Evolutionary conservation across 2,329 filamentous ascomycete species (phyloP).

Genomic region (Talaromyces piceae): DNA sequence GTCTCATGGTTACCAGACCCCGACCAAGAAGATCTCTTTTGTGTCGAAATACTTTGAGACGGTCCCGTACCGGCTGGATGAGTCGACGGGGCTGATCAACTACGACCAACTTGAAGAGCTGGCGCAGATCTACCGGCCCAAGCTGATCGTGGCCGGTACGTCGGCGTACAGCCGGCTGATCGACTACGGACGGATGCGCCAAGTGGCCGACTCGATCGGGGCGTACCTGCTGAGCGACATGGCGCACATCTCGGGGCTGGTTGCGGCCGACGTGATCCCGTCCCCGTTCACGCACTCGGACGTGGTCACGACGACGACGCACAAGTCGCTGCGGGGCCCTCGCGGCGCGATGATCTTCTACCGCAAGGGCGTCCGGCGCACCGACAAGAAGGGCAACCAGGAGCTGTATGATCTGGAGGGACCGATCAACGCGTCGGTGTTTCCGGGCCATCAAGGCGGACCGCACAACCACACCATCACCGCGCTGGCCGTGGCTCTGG

Average conservation of each 20-base stretch:
- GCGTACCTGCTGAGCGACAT: slow-evolving; percentile 96
- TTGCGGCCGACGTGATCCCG: slow-evolving; percentile 86
- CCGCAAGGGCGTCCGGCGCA: slow-evolving; percentile 89
- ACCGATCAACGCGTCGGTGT: slow-evolving; percentile 98
- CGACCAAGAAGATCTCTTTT: slow-evolving; percentile 91
- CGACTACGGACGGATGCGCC: slow-evolving; percentile 91
- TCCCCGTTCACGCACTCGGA: slow-evolving; percentile 90
- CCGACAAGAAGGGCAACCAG: slow-evolving; percentile 87
- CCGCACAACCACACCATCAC: slow-evolving; percentile 99
- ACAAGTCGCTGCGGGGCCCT: slow-evolving; percentile 96
- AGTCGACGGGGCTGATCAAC: slow-evolving; percentile 84
- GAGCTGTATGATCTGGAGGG: slow-evolving; percentile 87
- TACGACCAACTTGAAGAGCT: slow-evolving; percentile 90
- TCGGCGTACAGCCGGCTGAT: slow-evolving; percentile 98
- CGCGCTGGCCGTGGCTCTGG: slow-evolving; percentile 85
- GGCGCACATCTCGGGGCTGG: slow-evolving; percentile 96
- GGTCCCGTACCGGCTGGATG: slow-evolving; percentile 79
- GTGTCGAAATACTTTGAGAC: slow-evolving; percentile 99
- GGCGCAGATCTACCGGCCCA: slow-evolving; percentile 85
- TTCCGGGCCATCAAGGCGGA: slow-evolving; percentile 96
- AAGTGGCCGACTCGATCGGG: slow-evolving; percentile 87
- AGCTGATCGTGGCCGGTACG: slow-evolving; percentile 91
- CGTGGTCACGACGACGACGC: slow-evolving; percentile 95
- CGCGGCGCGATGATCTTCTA: slow-evolving; percentile 99
- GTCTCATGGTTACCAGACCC: slow-evolving; percentile 95